Conservation (phyloP, 2,329 filamentous ascomycete genomes). For the Hymenotorrendiella dingleyae region DNA sequence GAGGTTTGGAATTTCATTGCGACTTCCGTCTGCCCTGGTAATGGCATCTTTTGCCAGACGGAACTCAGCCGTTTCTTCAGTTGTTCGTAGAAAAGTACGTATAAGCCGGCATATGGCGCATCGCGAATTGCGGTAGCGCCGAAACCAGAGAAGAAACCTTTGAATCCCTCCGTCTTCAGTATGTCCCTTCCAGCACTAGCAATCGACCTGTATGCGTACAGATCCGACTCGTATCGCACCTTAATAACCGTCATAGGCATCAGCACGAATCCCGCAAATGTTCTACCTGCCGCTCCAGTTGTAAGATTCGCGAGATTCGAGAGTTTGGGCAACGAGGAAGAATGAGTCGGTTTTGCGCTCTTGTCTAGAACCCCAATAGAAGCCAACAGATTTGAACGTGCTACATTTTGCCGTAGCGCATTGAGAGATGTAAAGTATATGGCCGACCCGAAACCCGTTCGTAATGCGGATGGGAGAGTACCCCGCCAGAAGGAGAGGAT, state of each 20-base stretch:
- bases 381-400: constrained; percentile 37
- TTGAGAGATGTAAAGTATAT: constrained; percentile 92
- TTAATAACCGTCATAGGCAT: constrained; percentile 98
- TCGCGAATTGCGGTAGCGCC: constrained; percentile 90
- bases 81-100: constrained; percentile 90
- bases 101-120: constrained; percentile 93
- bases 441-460: constrained; percentile 87
- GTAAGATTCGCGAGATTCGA: constrained; percentile 79
- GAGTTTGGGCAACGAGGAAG: constrained; percentile 73
- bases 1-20: constrained; percentile 36
- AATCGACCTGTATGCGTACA: constrained; percentile 79
- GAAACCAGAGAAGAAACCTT: constrained; percentile 89
- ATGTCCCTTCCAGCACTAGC: constrained; percentile 70
- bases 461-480: constrained; percentile 84
- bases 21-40: constrained; percentile 15
- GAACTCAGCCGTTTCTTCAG: constrained; percentile 57
- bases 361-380: constrained; percentile 26
- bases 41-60: constrained; percentile 20
- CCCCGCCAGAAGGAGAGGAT: constrained; percentile 83
- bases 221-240: constrained; percentile 85
- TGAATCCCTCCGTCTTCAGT: constrained; percentile 61
- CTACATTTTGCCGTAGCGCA: constrained; percentile 65
- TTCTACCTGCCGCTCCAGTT: constrained; percentile 77
- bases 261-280: constrained; percentile 80
- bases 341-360: constrained; percentile 33